Evolutionary conservation across 768 basidiomycete genomes (phyloP).

Genomic region (Glaciozyma antarctica): DNA sequence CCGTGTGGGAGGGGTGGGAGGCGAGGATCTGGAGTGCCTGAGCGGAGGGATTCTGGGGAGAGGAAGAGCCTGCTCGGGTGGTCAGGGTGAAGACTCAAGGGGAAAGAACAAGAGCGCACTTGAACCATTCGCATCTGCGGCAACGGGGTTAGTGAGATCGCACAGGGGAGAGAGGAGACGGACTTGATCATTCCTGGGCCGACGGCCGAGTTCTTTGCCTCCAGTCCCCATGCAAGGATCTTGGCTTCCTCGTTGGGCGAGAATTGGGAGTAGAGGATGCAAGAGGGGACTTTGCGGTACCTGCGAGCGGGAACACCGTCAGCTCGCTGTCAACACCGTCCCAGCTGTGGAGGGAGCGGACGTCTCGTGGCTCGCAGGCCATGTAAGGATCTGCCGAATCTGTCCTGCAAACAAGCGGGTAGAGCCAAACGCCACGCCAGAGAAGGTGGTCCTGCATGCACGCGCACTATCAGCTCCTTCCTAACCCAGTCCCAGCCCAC

Average conservation of each 20-base stretch:
- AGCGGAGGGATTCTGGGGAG: conserved; percentile 68
- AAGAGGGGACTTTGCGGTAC: conserved; percentile 56
- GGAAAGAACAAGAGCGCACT: conserved; percentile 35
- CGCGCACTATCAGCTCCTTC: background rate
- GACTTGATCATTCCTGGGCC: conserved; percentile 46
- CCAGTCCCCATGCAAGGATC: conserved; percentile 73
- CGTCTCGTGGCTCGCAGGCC: conserved; percentile 77
- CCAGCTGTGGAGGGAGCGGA: conserved; percentile 34
- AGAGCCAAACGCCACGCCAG: conserved; percentile 56
- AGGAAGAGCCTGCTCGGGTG: conserved; percentile 49
- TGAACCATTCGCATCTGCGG: conserved; percentile 49
- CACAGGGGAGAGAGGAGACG: background rate
- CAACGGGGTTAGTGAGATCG: background rate
- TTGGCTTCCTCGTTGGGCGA: conserved; percentile 52
- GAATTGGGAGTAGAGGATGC: conserved; percentile 53
- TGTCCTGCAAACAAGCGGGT: conserved; percentile 61
- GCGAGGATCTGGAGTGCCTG: conserved; percentile 57
- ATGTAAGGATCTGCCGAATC: conserved; percentile 73
- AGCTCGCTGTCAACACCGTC: conserved; percentile 9
- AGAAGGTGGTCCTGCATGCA: conserved; percentile 30
- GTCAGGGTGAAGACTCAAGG: too few species aligned
- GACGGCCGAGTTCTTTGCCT: conserved; percentile 50
- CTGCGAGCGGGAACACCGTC: background rate
- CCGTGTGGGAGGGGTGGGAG: conserved; percentile 70
- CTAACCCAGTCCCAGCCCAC: background rate